Percentiles rank a stretch among this genome's conserved stretches.
Conservation (phyloP, 495 filamentous ascomycete species). For the Penicillium coprophilum region DNA sequence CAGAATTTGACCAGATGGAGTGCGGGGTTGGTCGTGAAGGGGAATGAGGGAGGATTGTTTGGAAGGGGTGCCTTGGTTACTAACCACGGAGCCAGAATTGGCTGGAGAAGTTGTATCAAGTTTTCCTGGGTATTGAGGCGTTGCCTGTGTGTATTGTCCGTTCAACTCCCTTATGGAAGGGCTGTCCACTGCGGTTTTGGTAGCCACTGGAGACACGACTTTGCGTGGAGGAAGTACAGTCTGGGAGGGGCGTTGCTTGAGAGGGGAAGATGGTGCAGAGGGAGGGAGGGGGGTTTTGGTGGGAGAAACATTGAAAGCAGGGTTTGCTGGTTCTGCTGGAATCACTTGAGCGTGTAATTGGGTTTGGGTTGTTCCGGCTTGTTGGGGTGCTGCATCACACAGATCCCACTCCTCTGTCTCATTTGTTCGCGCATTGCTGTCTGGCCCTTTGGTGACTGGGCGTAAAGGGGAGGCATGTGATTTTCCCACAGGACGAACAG, state of each 20-base stretch:
- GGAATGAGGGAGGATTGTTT: constrained; percentile 12
- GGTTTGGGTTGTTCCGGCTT: constrained; percentile 17
- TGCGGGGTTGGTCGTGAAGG: constrained; percentile 49
- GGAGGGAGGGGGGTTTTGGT: constrained; percentile 21
- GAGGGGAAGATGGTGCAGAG: constrained; percentile 15
- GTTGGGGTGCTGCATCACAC: constrained; percentile 37
- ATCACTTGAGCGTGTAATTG: constrained; percentile 7
- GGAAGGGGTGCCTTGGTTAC: constrained; percentile 19
- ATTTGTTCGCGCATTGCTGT: constrained; percentile 62
- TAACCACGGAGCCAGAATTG: constrained; percentile 20
- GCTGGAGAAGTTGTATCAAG: constrained; percentile 19
- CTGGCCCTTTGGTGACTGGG: constrained; percentile 74
- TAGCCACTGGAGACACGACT: not conserved
- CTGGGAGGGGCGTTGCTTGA: constrained; percentile 4
- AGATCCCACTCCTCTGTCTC: constrained; percentile 45
- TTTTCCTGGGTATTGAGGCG: constrained; percentile 11
- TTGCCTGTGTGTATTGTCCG: constrained; percentile 17
- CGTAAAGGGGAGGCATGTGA: constrained; percentile 49
- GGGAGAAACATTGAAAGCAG: constrained; percentile 10
- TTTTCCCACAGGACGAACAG: constrained; percentile 69
- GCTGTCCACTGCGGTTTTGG: not conserved
- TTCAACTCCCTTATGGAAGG: constrained; percentile 8
- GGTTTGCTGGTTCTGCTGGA: not conserved
- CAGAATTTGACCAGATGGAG: constrained; percentile 31
- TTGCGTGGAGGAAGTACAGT: constrained; percentile 8